Evolutionary conservation across 495 filamentous ascomycete species (phyloP), one percentile per base, ranked within the genome.

Genomic region (Acidomyces sp.): DNA sequence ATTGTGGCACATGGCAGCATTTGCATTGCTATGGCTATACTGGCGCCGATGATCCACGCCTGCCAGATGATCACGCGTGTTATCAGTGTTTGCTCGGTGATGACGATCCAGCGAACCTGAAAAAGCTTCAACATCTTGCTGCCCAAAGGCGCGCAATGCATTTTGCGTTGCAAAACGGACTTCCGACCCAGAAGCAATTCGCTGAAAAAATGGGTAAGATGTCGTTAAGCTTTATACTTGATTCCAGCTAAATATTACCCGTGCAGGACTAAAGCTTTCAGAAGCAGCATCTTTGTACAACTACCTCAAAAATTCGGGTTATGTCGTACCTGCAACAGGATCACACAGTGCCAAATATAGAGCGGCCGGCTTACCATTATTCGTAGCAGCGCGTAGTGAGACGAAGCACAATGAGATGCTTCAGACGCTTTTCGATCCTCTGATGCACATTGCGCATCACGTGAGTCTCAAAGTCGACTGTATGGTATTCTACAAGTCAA

Each of bases 1-100:
- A 61, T 43, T 73, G 68, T 44, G 41, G 58, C 24, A 66, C 55
- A 13, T 64, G 54, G 48, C 69, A 73, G 42, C 69, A 73, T 47
- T 28, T 55, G 29, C 50, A 62, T 12, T 73, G 68, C 52, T 73
- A 71, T 43, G 69, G 69, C 11, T 69, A 54, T 36, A 38, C 28
- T 43, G 54, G 41, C 23, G 6, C 37, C 4, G 34, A 51, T 24
- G 59, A 62, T 37, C 41, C 47, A 13, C 55, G 52, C 27, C 39
- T 63, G 13, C 56, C 60, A 15, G 51, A 61, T 11, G 39, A 57
- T 19, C 66, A 73, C 45, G 53, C 58, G 31, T 73, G 69, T 53
- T 73, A 71, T 45, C 42, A 49, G 28, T 73, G 69, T 46, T 46
- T 73, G 2, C 55, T 71, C 12, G 38, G 43, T 11, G 51, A 59